Evolutionary conservation across 2,329 filamentous ascomycete genomes (phyloP).

Genomic region (Trichoderma breve): DNA sequence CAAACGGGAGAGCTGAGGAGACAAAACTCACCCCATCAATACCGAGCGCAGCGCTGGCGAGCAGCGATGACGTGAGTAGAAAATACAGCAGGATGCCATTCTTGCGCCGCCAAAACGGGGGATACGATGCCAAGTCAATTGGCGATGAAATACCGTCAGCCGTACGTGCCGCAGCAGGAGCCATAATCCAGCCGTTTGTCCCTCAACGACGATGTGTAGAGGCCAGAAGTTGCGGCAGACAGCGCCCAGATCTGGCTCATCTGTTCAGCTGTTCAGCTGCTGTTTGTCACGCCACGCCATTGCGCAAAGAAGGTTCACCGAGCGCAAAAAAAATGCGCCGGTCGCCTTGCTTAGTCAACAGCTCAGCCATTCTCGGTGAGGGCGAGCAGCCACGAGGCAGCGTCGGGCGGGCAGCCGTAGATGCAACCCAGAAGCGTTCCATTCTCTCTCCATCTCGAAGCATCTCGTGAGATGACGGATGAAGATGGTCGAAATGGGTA

Average conservation of each 20-base stretch:
- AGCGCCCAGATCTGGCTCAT: not conserved
- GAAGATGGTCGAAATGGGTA: not conserved
- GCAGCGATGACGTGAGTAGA: slow-evolving; percentile 41
- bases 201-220: not conserved
- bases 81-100: slow-evolving; percentile 45
- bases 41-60: slow-evolving; percentile 42
- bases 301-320: slow-evolving; percentile 4
- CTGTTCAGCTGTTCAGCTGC: not conserved
- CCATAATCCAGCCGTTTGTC: slow-evolving; percentile 27
- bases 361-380: not conserved
- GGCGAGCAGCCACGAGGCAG: not conserved
- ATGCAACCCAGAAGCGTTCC: not conserved
- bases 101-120: slow-evolving; percentile 38
- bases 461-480: not conserved
- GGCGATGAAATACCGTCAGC: slow-evolving; percentile 32
- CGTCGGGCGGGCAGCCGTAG: not conserved
- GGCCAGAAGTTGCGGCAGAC: not conserved
- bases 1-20: not conserved
- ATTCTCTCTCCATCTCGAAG: not conserved
- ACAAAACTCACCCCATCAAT: slow-evolving; percentile 39
- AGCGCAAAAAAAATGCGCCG: slow-evolving; percentile 14
- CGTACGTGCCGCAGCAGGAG: slow-evolving; percentile 33
- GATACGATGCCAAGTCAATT: slow-evolving; percentile 32
- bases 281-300: slow-evolving; percentile 2
- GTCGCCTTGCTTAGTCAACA: slow-evolving; percentile 14